Percentiles rank a stretch among this genome's conserved stretches.
phyloP scores from a whole-genome alignment of 2,329 filamentous ascomycete species.

The Lachnellula arida region DNA sequence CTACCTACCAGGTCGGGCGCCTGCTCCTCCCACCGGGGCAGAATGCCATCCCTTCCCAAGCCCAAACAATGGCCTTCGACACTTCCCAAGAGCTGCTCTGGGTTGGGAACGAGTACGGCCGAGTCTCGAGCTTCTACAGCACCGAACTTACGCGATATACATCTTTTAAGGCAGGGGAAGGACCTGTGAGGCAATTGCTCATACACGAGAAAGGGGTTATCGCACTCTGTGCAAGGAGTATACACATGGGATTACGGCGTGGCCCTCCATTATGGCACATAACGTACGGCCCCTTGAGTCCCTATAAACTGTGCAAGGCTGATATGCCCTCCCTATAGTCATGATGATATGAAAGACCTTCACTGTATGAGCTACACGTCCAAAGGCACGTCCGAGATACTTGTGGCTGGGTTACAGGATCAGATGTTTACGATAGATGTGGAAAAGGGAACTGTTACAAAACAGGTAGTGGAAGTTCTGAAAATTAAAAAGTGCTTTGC shows the following conservation, averaged over 20 bases:
- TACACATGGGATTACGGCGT: constrained; percentile 83
- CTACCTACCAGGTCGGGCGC: constrained; percentile 63
- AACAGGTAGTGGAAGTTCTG: constrained; percentile 46
- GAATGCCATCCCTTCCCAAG: constrained; percentile 64
- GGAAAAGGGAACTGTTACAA: constrained; percentile 65
- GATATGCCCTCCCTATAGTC: constrained; percentile 39
- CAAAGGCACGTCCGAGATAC: constrained; percentile 74
- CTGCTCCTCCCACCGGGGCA: constrained; percentile 73
- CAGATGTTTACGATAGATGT: constrained; percentile 75
- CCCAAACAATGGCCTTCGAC: constrained; percentile 84
- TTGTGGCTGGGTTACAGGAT: constrained; percentile 82
- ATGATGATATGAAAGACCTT: constrained; percentile 76
- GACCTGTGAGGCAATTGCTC: constrained; percentile 79
- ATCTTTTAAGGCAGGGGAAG: constrained; percentile 76
- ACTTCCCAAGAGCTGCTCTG: constrained; percentile 84
- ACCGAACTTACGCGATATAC: constrained; percentile 84
- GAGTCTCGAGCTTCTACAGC: constrained; percentile 83
- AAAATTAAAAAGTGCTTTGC: constrained; percentile 8
- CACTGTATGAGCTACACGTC: constrained; percentile 95
- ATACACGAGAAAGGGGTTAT: constrained; percentile 90
- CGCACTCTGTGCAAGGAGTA: constrained; percentile 72
- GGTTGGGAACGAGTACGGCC: constrained; percentile 83
- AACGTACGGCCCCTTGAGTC: constrained; percentile 42
- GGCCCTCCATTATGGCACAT: constrained; percentile 88
- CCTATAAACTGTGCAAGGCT: constrained; percentile 11